Evolutionary conservation across 1,139 yeast species (phyloP), one percentile per base, ranked within the genome.

Genomic region (Debaryomyces subglobosus): DNA sequence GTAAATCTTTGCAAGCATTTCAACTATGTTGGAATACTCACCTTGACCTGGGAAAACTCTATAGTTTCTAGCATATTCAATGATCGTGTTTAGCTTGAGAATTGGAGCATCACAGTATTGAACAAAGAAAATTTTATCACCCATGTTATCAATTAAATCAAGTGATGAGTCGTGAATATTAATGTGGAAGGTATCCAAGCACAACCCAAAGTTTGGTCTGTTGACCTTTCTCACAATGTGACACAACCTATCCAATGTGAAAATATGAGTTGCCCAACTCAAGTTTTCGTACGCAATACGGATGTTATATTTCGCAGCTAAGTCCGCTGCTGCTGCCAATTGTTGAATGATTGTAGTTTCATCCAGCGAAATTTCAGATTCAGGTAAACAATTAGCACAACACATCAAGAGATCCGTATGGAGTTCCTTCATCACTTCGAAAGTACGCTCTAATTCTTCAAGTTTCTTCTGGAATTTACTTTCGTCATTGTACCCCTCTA

Each of bases 111-210:
- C 55, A 37, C 54, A 51, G 24, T 45, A 51, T 41, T 52, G 55
- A 12, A 52, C 52, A 38, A 50, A 44, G 38, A 52, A 49, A 2
- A 51, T 39, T 24, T 51, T 52, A 13, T 32, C 33, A 13, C 39
- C 37, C 21, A 50, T 33, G 29, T 44, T 40, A 18, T 48, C 34
- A 25, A 44, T 30, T 7, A 27, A 9, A 12, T 39, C 38, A 16
- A 50, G 13, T 13, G 38, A 39, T 5, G 49, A 45, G 13, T 47
- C 25, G 32, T 43, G 37, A 23, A 46, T 41, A 24, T 45, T 41
- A 6, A 51, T 46, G 39, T 53, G 56, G 41, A 49, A 53, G 1
- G 56, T 47, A 43, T 53, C 56, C 18, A 53, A 25, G 30, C 56
- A 53, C 3, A 53, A 36, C 7, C 56, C 56, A 48, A 53, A 53